These are phyloP conservation scores for Trametes cinnabarina DNA, from an alignment of 768 basidiomycete genomes.

Conservation along the genomic window DNA sequence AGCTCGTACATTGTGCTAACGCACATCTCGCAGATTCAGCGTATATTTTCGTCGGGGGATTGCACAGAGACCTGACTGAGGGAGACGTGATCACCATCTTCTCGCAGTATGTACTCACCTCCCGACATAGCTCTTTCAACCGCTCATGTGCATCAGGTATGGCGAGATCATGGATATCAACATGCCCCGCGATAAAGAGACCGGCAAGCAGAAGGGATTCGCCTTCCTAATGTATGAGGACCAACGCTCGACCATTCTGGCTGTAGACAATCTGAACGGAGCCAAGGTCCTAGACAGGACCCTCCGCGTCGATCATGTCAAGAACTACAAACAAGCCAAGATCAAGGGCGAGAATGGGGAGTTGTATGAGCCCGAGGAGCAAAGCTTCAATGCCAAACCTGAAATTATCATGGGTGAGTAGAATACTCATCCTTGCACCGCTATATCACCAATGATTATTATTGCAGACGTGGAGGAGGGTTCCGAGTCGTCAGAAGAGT, in stretches of 20 bases:
- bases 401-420: conserved; percentile 53
- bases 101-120: conserved; percentile 75
- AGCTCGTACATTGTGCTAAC: neutral
- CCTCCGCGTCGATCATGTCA: conserved; percentile 89
- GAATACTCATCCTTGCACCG: conserved; percentile 29
- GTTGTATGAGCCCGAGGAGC: conserved; percentile 79
- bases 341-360: conserved; percentile 79
- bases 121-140: neutral
- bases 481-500: conserved; percentile 66
- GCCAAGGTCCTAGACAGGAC: conserved; percentile 83
- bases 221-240: conserved; percentile 99
- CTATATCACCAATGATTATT: neutral
- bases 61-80: conserved; percentile 87
- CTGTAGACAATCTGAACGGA: conserved; percentile 98
- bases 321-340: conserved; percentile 87
- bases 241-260: conserved; percentile 91
- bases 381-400: conserved; percentile 86
- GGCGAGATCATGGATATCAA: conserved; percentile 97
- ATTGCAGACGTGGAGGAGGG: conserved; percentile 48
- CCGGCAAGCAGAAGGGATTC: conserved; percentile 88
- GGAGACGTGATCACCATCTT: conserved; percentile 97
- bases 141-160: conserved; percentile 52
- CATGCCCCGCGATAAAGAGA: conserved; percentile 90
- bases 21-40: conserved; percentile 69
- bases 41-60: conserved; percentile 90